These are phyloP conservation scores for Schwanniomyces occidentalis DNA, from an alignment of 805 yeast species.

Conservation along the genomic window DNA sequence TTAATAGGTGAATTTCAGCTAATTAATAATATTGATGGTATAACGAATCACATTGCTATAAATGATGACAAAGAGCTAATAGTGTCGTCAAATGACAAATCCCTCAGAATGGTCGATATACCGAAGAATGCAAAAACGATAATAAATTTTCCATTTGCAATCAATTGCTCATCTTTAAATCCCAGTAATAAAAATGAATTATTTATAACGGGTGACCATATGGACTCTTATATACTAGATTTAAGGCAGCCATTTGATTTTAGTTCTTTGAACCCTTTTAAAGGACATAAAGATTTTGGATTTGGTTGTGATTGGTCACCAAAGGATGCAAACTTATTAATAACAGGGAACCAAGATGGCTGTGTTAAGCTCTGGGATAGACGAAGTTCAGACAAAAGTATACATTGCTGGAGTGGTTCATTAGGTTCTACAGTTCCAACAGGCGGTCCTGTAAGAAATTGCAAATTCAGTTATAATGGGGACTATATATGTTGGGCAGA, in stretches of 20 bases:
- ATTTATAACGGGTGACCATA: conserved; percentile 53
- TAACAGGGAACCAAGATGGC: conserved; percentile 64
- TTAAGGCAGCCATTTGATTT: conserved; percentile 23
- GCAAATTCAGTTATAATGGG: conserved; percentile 49
- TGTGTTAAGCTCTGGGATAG: conserved; percentile 55
- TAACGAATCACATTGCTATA: conserved; percentile 50
- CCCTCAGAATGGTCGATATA: conserved; percentile 43
- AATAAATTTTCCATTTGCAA: conserved; percentile 43
- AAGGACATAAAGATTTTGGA: conserved; percentile 56
- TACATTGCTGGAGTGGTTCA: conserved; percentile 38
- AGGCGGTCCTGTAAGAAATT: conserved; percentile 55
- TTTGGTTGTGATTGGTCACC: conserved; percentile 63
- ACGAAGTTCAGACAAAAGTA: conserved; percentile 29
- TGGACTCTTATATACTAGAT: conserved; percentile 46
- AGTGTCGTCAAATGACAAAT: conserved; percentile 53
- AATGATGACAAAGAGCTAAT: conserved; percentile 33
- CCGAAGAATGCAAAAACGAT: conserved; percentile 12
- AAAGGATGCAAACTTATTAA: conserved; percentile 39
- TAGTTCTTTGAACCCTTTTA: conserved; percentile 17
- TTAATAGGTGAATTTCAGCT: conserved; percentile 36
- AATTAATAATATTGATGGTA: conserved; percentile 47
- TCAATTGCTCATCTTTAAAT: conserved; percentile 48
- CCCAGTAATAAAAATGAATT: conserved; percentile 39
- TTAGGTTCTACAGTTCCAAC: conserved; percentile 19
- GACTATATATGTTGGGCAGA: conserved; percentile 55